phyloP scores from a whole-genome alignment of 2,329 filamentous ascomycete genomes.

The Chalaropsis ovoidea region DNA sequence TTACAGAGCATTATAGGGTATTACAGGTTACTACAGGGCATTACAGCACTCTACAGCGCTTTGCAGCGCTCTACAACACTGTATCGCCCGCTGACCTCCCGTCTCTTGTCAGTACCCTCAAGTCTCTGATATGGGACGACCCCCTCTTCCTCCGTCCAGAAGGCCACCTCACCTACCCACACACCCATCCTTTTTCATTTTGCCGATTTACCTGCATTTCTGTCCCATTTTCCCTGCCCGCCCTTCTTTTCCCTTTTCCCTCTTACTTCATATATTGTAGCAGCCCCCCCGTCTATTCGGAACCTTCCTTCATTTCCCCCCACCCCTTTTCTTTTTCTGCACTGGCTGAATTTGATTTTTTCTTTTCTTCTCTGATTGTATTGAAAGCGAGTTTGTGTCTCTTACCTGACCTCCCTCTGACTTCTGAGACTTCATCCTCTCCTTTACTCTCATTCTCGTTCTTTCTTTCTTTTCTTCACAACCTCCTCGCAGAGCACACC shows the following conservation, averaged over 20 bases:
- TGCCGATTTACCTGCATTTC: neutral
- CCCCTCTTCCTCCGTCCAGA: neutral
- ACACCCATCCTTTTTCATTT: slow-evolving; percentile 4
- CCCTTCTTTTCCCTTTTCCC: neutral
- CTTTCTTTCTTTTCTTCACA: slow-evolving; percentile 13
- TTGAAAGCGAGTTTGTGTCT: neutral
- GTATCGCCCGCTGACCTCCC: no score
- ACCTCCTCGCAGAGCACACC: neutral
- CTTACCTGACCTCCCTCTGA: neutral
- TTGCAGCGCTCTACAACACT: no score
- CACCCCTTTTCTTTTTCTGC: slow-evolving; percentile 6
- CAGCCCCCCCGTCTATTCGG: slow-evolving; percentile 11
- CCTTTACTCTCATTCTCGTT: slow-evolving; percentile 9
- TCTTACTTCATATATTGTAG: slow-evolving; percentile 16
- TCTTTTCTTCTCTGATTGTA: neutral
- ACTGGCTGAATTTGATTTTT: no score
- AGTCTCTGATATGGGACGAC: slow-evolving; percentile 7
- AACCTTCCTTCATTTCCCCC: slow-evolving; percentile 9
- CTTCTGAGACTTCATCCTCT: neutral
- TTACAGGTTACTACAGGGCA: no score
- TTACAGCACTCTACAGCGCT: no score
- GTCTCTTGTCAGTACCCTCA: neutral
- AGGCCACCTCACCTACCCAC: neutral
- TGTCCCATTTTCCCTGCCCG: neutral
- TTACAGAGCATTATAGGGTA: no score